Evolutionary conservation across 78 protist genomes (phyloP).

Genomic region (Mantamonas sphyraenae): DNA sequence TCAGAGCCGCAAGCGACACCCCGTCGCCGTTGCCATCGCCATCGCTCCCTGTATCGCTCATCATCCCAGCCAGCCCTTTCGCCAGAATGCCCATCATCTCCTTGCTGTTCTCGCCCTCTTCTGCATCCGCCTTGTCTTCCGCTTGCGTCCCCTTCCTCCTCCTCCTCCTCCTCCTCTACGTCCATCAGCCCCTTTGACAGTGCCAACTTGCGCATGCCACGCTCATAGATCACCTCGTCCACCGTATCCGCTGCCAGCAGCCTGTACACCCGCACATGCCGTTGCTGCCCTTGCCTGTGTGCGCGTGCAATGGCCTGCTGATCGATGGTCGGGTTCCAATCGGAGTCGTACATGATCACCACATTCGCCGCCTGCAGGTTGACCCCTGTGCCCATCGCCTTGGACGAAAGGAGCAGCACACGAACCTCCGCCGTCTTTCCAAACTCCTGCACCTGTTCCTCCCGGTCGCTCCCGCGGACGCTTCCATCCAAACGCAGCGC

Average conservation of each 20-base stretch:
- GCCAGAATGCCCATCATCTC: too few species aligned
- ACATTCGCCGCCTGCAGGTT: conserved; percentile 63
- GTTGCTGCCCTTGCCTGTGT: background rate
- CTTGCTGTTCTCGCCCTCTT: too few species aligned
- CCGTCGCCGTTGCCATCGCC: too few species aligned
- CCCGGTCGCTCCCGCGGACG: conserved; percentile 18
- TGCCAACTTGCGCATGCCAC: background rate
- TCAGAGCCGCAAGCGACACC: too few species aligned
- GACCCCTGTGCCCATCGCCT: conserved; percentile 74
- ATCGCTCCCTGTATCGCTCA: too few species aligned
- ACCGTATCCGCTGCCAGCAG: background rate
- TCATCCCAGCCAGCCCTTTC: too few species aligned
- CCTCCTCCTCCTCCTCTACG: too few species aligned
- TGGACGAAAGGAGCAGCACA: conserved; percentile 17
- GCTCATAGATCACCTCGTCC: background rate
- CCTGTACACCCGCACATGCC: background rate
- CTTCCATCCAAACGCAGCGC: conserved; percentile 44
- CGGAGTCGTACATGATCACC: conserved; percentile 68
- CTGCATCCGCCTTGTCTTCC: too few species aligned
- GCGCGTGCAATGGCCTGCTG: conserved; percentile 20
- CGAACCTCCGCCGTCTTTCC: too few species aligned
- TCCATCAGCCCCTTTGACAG: background rate
- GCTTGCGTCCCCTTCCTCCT: too few species aligned
- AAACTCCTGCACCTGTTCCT: conserved; percentile 15
- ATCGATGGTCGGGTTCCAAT: conserved; percentile 64